phyloP scores from a whole-genome alignment of 257 asterid genomes.

The Leptodermis oblonga region DNA sequence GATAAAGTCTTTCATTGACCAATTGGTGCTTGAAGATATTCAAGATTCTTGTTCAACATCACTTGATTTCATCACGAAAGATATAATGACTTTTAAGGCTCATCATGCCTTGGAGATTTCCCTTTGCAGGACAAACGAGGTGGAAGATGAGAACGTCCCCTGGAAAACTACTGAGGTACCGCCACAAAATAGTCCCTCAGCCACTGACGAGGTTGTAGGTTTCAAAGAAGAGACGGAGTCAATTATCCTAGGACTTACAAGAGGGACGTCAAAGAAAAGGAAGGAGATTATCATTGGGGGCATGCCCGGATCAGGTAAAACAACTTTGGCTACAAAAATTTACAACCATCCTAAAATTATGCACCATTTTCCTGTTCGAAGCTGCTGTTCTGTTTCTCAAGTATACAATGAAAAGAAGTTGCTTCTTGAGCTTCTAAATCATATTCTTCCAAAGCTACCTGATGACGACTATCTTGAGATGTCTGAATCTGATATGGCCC shows the following conservation, averaged over 20 bases:
- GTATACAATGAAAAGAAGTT: neutral
- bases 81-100: neutral
- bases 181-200: neutral
- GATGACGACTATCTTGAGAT: neutral
- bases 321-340: constrained; percentile 10
- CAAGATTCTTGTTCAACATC: too few relatives aligned
- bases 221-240: neutral
- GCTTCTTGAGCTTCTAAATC: neutral
- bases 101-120: neutral
- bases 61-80: neutral
- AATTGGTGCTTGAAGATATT: neutral
- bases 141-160: neutral
- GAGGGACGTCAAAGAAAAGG: neutral
- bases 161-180: neutral
- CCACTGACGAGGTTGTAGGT: neutral
- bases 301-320: constrained; percentile 13
- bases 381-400: constrained; percentile 9
- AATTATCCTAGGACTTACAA: neutral
- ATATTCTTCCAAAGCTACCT: neutral
- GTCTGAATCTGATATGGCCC: neutral
- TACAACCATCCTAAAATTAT: neutral
- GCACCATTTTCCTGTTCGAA: neutral
- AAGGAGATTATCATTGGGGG: constrained; percentile 3
- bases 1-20: neutral
- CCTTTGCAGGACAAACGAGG: neutral